phyloP scores from a whole-genome alignment of 345 rosid species.

The Hevea brasiliensis region DNA sequence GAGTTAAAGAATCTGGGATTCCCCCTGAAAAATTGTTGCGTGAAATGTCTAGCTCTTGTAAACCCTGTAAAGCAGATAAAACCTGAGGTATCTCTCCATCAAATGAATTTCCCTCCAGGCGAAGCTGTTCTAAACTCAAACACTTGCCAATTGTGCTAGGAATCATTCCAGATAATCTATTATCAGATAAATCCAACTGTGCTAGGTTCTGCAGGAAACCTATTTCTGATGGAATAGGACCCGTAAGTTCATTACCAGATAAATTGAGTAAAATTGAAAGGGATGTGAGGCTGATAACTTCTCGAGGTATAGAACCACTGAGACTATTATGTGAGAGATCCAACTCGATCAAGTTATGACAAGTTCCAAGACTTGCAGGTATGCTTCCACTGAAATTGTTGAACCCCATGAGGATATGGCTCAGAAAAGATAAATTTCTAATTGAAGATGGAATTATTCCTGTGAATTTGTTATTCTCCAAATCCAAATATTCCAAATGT shows the following conservation, averaged over 20 bases:
- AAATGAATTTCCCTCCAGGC: background rate
- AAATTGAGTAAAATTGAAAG: background rate
- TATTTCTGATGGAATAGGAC: background rate
- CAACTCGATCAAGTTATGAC: constrained; percentile 3
- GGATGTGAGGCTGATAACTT: background rate
- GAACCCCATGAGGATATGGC: constrained; percentile 3
- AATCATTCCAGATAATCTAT: background rate
- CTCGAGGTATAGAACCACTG: background rate
- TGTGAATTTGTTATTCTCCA: constrained; percentile 10
- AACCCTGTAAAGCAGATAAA: background rate
- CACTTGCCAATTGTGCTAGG: background rate
- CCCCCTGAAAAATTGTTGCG: background rate
- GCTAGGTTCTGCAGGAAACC: background rate
- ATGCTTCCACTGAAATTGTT: constrained; percentile 27
- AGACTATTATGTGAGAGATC: background rate
- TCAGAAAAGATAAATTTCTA: constrained; percentile 25
- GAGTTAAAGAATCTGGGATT: background rate
- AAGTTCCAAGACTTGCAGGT: constrained; percentile 31
- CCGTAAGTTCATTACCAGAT: background rate
- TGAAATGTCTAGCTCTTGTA: background rate
- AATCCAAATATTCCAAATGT: constrained; percentile 1
- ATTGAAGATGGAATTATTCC: constrained; percentile 25
- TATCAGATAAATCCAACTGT: background rate
- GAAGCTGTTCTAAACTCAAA: background rate
- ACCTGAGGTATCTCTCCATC: background rate